Evolutionary conservation across 495 filamentous ascomycete genomes (phyloP).

Genomic region (Podospora appendiculata): DNA sequence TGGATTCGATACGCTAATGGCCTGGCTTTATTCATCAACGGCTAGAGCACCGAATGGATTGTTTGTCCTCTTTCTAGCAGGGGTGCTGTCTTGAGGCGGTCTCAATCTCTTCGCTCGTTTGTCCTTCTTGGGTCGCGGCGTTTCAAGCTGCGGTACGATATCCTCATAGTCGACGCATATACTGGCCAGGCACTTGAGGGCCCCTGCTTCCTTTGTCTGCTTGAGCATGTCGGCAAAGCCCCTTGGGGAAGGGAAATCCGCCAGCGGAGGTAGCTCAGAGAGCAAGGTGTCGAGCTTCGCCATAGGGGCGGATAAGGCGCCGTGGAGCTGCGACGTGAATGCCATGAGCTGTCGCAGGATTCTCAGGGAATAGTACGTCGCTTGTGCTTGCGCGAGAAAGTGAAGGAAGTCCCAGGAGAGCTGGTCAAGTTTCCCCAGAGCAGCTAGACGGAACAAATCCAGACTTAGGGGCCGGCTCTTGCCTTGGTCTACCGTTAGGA

Average conservation of each 20-base stretch:
- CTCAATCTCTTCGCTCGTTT: background rate
- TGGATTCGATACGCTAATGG: too few relatives aligned
- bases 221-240: constrained; percentile 11
- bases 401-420: constrained; percentile 56
- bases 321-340: constrained; percentile 7
- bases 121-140: background rate
- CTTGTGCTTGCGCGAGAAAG: constrained; percentile 54
- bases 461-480: constrained; percentile 20
- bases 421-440: constrained; percentile 9
- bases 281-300: background rate
- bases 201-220: constrained; percentile 4
- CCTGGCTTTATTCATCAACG: too few relatives aligned
- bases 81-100: background rate
- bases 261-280: constrained; percentile 10
- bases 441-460: constrained; percentile 15
- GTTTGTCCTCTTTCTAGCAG: too few relatives aligned
- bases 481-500: constrained; percentile 22
- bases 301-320: background rate
- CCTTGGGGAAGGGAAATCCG: constrained; percentile 9
- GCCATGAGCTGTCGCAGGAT: constrained; percentile 51
- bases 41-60: too few relatives aligned
- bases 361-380: constrained; percentile 57
- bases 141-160: constrained; percentile 10
- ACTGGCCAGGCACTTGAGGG: constrained; percentile 4
- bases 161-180: constrained; percentile 8